Conservation (phyloP, 176 grass and related monocot species). For the Carex pumila region DNA sequence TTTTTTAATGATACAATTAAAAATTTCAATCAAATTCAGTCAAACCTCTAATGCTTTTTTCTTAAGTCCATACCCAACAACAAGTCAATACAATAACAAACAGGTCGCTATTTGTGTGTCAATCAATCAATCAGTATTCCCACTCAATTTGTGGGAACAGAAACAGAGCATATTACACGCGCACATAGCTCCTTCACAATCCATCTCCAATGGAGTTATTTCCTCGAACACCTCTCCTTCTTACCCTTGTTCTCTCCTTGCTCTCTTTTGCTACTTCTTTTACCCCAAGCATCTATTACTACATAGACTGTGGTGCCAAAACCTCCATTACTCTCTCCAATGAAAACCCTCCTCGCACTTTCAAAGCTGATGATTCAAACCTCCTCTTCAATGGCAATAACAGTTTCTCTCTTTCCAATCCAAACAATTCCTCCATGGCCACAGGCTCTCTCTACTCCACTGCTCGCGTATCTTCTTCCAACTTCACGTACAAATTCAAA, state of each 20-base stretch:
- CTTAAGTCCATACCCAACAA: too few species aligned
- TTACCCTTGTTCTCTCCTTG: background rate
- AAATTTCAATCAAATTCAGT: too few species aligned
- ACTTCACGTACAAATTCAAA: constrained; percentile 24
- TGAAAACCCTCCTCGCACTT: constrained; percentile 30
- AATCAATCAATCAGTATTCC: background rate
- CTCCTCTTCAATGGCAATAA: background rate
- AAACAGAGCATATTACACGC: background rate
- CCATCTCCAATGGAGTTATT: background rate
- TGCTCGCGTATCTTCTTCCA: constrained; percentile 22
- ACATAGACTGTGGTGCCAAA: constrained; percentile 42
- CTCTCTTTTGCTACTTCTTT: background rate
- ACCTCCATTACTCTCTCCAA: background rate
- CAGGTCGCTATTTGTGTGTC: too few species aligned
- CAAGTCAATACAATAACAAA: background rate
- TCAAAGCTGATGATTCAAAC: constrained; percentile 19
- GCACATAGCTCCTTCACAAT: background rate
- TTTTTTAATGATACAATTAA: too few species aligned
- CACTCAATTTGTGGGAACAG: background rate
- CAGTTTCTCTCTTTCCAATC: background rate
- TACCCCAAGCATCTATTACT: constrained; percentile 11
- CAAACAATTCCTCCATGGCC: background rate
- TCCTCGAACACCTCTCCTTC: constrained; percentile 16
- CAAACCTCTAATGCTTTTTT: too few species aligned
- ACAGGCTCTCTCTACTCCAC: background rate